These are phyloP conservation scores for Rhododendron mucronatum DNA, from an alignment of 148 eudicot genomes.

Conservation along the genomic window DNA sequence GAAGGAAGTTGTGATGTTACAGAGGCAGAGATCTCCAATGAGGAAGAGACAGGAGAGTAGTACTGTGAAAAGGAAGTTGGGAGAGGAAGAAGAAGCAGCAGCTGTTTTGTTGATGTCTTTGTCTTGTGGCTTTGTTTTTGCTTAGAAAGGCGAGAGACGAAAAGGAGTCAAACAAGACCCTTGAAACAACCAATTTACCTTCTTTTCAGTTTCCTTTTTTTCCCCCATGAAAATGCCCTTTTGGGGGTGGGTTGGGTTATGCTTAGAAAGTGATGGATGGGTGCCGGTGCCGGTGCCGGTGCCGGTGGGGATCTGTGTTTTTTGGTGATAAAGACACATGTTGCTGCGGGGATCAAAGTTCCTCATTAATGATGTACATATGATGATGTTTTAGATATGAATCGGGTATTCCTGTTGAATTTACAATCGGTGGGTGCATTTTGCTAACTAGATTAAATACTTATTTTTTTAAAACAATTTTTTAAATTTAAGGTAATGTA, in stretches of 20 bases:
- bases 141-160: constrained; percentile 4
- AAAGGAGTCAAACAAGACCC: background rate
- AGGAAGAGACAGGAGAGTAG: constrained; percentile 28
- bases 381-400: background rate
- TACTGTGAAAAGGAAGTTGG: constrained; percentile 17
- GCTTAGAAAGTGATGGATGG: background rate
- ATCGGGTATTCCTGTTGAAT: background rate
- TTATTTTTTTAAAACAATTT: too few species aligned
- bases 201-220: background rate
- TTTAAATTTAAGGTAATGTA: too few species aligned
- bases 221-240: background rate
- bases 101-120: constrained; percentile 50
- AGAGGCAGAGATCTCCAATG: constrained; percentile 21
- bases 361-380: background rate
- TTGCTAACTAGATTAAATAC: too few species aligned
- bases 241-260: background rate
- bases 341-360: background rate
- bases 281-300: too few species aligned
- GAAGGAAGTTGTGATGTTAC: constrained; percentile 20
- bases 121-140: constrained; percentile 49
- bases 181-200: background rate
- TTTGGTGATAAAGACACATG: background rate
- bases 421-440: background rate
- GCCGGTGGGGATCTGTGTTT: background rate
- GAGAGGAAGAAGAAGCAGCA: constrained; percentile 54